Base-by-base conservation (phyloP, 108 stramenopile genomes). In the Fistulifera solaris region DNA sequence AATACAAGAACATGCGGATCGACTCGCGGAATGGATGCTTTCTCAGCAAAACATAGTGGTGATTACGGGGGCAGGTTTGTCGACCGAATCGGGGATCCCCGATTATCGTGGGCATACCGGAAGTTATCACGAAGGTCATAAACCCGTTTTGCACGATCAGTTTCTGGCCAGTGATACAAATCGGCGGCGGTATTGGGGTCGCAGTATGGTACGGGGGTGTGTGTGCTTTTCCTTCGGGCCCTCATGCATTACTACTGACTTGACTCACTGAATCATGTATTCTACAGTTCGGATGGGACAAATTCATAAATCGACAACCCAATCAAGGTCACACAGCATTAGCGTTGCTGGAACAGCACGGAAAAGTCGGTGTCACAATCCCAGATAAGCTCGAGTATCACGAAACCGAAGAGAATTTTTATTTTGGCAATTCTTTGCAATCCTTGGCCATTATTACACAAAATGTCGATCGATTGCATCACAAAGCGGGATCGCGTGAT, bases 381-480 rank as follows among this genome's bases (percentile, higher is more conserved):
- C 31, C 15, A 18, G 27, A 58, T 31, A 38, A 55, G 15, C 31
- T 18, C 38, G 15, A 7, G 3, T 25, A 0, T 38, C 44, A 19
- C 13, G 38, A 44, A 24, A 35, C 15, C 8, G 54, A 55, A 38
- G 17, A 40, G 7, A 16, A 38, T 15, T 40, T 39, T 27, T n/a
- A 28, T 27, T 51, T 23, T 16, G 38, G 31, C 47, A 16, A 38
- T 55, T 39, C n/a, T 7, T 6, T 57, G 13, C 71, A 64, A 41
- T 43, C 48, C 1, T n/a, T 82, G 19, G 44, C 83, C 13, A 71
- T 92, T 15, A 76, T 98, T 35, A 96, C 96, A 2, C 98, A 99
- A 76, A 99, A 99, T 63, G 98, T 99, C 0, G 98, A 99, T 68
- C 59, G 69, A 1, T 79, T 98, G 47, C 98, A 99, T 64, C 65